Evolutionary conservation across 768 basidiomycete species (phyloP), one percentile per base, ranked within the genome.

Genomic region (Mycena filopes): DNA sequence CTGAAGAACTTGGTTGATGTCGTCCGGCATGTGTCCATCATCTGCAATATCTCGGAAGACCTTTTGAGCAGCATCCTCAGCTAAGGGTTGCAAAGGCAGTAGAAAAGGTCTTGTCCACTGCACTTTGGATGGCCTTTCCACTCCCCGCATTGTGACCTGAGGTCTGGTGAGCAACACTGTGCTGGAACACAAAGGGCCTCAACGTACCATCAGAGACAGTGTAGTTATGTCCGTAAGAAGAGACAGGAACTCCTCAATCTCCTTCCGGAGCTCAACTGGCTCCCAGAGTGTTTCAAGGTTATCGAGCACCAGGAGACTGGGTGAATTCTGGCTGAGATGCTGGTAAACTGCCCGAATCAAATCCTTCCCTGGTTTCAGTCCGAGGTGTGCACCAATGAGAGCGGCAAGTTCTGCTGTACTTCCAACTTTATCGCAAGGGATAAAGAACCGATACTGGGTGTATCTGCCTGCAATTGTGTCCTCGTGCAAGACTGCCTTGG

Each of bases 51-150:
- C 49, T 3, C 9, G 20, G 16, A 50, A 50, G 5, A 31, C 33
- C 28, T 50, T 12, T 16, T n/a, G 49, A 50, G 49, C 49, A 1
- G 49, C 49, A 18, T 50, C 49, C 9, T 33, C 3, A 7, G 29
- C 21, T 4, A 50, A 29, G 13, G 49, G 49, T 18, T n/a, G 16
- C 28, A 50, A 50, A 12, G 49, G 49, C 20, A 10, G 11, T 11
- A 31, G 21, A 33, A 50, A 50, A 13, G 49, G 49, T 5, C 49
- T 28, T 31, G 54, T 41, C 54, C 54, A 55, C n/a, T 18, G 25
- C 12, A 55, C 54, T 26, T 55, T 55, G 3, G 21, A 10, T 3
- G 54, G 54, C 12, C 54, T n/a, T 21, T 50, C 29, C n/a, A n/a
- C n/a, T n/a, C n/a, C n/a, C n/a, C n/a, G n/a, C n/a, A n/a, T n/a